Evolutionary conservation across 257 asterid genomes (phyloP), one percentile per base, ranked within the genome.

Genomic region (Fraxinus quadrangulata): DNA sequence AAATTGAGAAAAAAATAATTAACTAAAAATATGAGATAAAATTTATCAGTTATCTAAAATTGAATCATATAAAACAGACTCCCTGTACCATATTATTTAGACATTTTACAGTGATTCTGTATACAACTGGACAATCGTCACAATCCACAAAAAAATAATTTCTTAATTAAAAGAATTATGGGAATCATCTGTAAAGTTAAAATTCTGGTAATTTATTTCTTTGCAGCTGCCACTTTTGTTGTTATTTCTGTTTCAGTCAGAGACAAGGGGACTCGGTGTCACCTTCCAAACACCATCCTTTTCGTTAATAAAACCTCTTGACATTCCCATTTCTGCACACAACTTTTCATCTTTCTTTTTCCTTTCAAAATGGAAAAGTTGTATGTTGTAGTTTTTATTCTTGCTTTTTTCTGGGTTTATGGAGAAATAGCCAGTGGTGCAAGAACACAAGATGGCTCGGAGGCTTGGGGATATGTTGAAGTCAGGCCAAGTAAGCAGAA

Each of bases 401-500:
- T 82, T 77, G 31, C 67, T 63, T 77, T 77, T 17, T 6, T 87
- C 2, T 34, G 84, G 39, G 74, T 85, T 79, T 77, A 83, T 80
- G 83, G 82, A 23, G 85, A 78, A 77, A 65, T 19, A 1, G 87
- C 78, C 73, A 45, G 77, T 37, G 91, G 88, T 82, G 84, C 80
- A 37, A 71, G 84, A 74, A 81, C 89, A 75, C 78, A 42, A 37
- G 98, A 94, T 88, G 97, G 89, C 75, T 90, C 96, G 75, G 97
- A 94, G 86, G 79, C 91, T 0, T 94, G 97, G 98, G 98, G 98
- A 3, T 94, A 92, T 76, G 98, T 94, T 78, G 84, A 91, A 94
- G 97, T 94, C 79, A 89, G 99, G 85, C 97, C 97, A 26, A 91
- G 99, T 94, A 84, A 83, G 88, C 36, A 65, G 1, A 51, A 23